Evolutionary conservation across 2,329 filamentous ascomycete genomes (phyloP).

Genomic region (Cytospora piceae): DNA sequence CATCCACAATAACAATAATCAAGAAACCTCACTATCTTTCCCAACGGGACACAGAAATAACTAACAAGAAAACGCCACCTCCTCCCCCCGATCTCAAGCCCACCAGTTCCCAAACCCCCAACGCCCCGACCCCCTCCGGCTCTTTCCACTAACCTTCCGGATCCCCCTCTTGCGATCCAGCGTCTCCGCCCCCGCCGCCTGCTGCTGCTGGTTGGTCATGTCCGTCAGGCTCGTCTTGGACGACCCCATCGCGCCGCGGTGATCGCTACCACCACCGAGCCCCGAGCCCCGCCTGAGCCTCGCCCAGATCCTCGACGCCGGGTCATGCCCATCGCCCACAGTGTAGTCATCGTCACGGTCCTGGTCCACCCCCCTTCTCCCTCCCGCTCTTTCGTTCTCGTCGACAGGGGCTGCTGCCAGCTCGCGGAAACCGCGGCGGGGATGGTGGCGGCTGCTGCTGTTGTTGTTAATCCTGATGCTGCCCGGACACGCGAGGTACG

Average conservation of each 20-base stretch:
- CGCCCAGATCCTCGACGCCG: slow-evolving; percentile 28
- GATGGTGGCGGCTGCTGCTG: background rate
- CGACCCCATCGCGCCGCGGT: slow-evolving; percentile 12
- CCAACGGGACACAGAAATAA: no score
- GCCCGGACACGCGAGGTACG: slow-evolving; percentile 22
- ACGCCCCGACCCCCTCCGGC: slow-evolving; percentile 21
- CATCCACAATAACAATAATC: background rate
- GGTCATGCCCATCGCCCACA: background rate
- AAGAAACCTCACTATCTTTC: background rate
- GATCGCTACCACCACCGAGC: slow-evolving; percentile 6
- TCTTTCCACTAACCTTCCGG: slow-evolving; percentile 13
- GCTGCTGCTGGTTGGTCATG: slow-evolving; percentile 22
- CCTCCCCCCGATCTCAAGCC: slow-evolving; percentile 13
- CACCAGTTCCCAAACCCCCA: slow-evolving; percentile 30
- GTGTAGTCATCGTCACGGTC: background rate
- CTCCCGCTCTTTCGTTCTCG: slow-evolving; percentile 2
- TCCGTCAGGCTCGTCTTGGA: slow-evolving; percentile 21
- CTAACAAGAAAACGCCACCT: background rate
- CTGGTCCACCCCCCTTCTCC: slow-evolving; percentile 22
- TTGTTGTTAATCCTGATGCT: slow-evolving; percentile 26
- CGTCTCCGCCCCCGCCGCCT: slow-evolving; percentile 11
- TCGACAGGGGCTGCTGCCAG: background rate
- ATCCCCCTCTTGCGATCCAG: slow-evolving; percentile 18
- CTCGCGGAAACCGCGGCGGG: background rate
- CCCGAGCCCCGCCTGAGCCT: slow-evolving; percentile 27